A percentile compares a stretch with the other conserved stretches of the same genome.
Evolutionary conservation across 2,329 filamentous ascomycete species (phyloP).

Genomic region (Trichoderma brevicompactum): DNA sequence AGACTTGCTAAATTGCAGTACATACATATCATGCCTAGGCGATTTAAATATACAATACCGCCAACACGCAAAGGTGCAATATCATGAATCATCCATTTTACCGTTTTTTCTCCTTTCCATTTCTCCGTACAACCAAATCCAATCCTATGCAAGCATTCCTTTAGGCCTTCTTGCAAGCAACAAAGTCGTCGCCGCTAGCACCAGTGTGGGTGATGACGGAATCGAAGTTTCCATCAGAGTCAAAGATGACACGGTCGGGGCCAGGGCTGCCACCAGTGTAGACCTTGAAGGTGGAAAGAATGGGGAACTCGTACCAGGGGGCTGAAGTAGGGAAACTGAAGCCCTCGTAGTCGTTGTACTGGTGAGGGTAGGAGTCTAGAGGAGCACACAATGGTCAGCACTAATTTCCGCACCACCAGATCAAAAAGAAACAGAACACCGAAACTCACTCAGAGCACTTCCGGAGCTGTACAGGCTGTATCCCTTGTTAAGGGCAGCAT

Average conservation of each 20-base stretch:
- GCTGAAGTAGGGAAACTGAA: conserved; percentile 42
- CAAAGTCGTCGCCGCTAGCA: conserved; percentile 69
- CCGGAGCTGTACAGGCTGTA: conserved; percentile 16
- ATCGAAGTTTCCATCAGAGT: conserved; percentile 58
- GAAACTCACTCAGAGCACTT: not conserved
- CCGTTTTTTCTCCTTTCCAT: not conserved
- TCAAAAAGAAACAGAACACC: not conserved
- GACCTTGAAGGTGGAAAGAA: conserved; percentile 38
- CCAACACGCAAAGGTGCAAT: not conserved
- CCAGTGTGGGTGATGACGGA: conserved; percentile 73
- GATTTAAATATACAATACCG: not conserved
- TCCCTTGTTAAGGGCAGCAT: conserved; percentile 18
- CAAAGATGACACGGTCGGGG: conserved; percentile 67
- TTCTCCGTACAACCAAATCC: not conserved
- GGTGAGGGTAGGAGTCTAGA: conserved; percentile 43
- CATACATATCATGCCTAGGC: conserved; percentile 12
- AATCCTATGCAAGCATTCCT: not conserved
- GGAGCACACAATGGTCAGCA: conserved; percentile 2
- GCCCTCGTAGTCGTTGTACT: conserved; percentile 46
- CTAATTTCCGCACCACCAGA: not conserved
- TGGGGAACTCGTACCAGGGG: conserved; percentile 48
- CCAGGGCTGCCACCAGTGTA: conserved; percentile 56
- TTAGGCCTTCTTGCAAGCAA: conserved; percentile 53
- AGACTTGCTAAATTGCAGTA: conserved; percentile 14
- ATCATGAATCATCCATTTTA: conserved; percentile 1